These are phyloP conservation scores for Aspergillus luchuensis DNA, from an alignment of 2,329 filamentous ascomycete genomes.

Conservation along the genomic window DNA sequence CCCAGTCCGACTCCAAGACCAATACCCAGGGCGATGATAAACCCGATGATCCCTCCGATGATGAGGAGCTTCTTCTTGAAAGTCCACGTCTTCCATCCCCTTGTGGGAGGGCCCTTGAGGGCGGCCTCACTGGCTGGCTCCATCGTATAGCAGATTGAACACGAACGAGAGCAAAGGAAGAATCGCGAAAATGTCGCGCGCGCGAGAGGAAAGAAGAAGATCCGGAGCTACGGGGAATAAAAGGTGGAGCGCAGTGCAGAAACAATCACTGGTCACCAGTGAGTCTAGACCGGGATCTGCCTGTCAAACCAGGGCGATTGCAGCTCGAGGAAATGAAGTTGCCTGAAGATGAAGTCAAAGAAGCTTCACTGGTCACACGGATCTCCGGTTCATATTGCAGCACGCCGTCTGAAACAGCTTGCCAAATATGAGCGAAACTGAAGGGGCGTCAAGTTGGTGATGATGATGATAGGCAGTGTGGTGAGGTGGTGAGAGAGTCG, in stretches of 20 bases:
- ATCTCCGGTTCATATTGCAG: constrained; percentile 3
- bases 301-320: background rate
- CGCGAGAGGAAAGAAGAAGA: background rate
- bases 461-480: background rate
- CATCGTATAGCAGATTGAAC: constrained; percentile 14
- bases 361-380: constrained; percentile 7
- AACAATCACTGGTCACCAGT: background rate
- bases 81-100: constrained; percentile 32
- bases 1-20: constrained; percentile 60
- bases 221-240: constrained; percentile 8
- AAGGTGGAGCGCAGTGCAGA: background rate
- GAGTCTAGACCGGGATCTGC: background rate
- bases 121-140: constrained; percentile 11
- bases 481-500: background rate
- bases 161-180: background rate
- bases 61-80: constrained; percentile 39
- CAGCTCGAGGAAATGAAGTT: background rate
- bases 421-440: background rate
- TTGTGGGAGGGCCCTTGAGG: constrained; percentile 22
- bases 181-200: background rate
- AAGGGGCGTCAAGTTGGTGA: background rate
- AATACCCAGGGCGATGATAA: constrained; percentile 53
- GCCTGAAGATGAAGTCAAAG: constrained; percentile 1
- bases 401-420: background rate
- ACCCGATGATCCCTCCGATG: constrained; percentile 22